These are phyloP conservation scores for Rhexocercosporidium sp. DNA, from an alignment of 2,329 filamentous ascomycete genomes.

Conservation along the genomic window DNA sequence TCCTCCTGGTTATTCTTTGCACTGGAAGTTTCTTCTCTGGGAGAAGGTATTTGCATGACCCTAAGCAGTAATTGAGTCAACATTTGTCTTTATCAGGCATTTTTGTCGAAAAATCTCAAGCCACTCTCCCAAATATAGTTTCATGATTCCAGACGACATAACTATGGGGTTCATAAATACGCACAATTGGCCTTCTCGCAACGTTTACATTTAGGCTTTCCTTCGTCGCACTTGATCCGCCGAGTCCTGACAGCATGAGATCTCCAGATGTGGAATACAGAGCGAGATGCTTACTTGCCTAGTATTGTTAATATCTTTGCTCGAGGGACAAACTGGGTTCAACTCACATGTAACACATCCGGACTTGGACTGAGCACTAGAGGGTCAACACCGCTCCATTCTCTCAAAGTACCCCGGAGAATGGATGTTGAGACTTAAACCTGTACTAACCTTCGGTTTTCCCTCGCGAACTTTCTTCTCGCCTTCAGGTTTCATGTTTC, in stretches of 20 bases:
- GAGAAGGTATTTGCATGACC: slow-evolving; percentile 7
- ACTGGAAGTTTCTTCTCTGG: neutral
- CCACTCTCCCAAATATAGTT: too few relatives aligned
- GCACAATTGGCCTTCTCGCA: slow-evolving; percentile 4
- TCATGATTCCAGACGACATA: too few relatives aligned
- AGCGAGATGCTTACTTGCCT: neutral
- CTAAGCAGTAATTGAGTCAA: too few relatives aligned
- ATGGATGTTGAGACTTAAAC: too few relatives aligned
- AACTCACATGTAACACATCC: slow-evolving; percentile 9
- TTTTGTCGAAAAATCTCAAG: too few relatives aligned
- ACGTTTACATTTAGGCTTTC: slow-evolving; percentile 3
- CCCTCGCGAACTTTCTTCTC: neutral
- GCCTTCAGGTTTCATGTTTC: neutral
- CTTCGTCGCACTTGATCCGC: slow-evolving; percentile 23
- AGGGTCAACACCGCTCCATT: neutral
- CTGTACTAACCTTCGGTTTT: slow-evolving; percentile 1
- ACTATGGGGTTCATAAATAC: neutral
- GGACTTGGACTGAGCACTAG: neutral
- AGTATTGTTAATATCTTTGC: neutral
- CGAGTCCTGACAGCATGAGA: slow-evolving; percentile 3
- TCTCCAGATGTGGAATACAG: neutral
- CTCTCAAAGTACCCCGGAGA: neutral
- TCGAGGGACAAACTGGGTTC: neutral
- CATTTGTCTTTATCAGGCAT: too few relatives aligned
- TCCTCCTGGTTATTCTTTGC: neutral